A percentile compares a stretch with the other conserved stretches of the same genome.
phyloP scores from a whole-genome alignment of 768 basidiomycete species.

The Leccinum aurantiacum region DNA sequence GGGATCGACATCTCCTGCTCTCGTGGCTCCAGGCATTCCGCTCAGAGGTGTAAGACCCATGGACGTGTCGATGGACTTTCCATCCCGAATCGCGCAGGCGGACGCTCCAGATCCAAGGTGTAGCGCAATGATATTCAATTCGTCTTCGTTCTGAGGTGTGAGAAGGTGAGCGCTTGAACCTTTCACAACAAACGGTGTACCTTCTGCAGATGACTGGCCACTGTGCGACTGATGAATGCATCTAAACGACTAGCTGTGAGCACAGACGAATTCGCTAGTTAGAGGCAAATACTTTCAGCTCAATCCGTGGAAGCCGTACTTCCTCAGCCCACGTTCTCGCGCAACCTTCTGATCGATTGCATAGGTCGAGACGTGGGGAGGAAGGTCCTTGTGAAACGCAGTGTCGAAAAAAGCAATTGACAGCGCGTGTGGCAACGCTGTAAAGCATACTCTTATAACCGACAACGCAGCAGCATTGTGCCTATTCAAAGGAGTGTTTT shows the following conservation, averaged over 20 bases:
- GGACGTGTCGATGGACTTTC: slow-evolving; percentile 78
- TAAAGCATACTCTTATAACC: slow-evolving; percentile 60
- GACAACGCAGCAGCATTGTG: slow-evolving; percentile 64
- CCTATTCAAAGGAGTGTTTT: slow-evolving; percentile 28
- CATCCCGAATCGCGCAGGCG: slow-evolving; percentile 69
- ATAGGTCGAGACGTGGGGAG: slow-evolving; percentile 74
- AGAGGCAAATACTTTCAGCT: slow-evolving; percentile 47
- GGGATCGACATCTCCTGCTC: slow-evolving; percentile 81
- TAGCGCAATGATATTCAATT: slow-evolving; percentile 74
- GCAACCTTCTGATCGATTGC: slow-evolving; percentile 68
- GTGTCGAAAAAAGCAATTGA: slow-evolving; percentile 90
- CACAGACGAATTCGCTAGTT: not conserved
- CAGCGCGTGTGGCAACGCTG: slow-evolving; percentile 60
- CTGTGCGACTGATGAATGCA: slow-evolving; percentile 63
- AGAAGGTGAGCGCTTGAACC: not conserved
- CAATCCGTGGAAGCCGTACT: slow-evolving; percentile 92
- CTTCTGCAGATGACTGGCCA: slow-evolving; percentile 60
- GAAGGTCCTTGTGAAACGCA: slow-evolving; percentile 77
- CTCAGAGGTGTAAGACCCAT: slow-evolving; percentile 90
- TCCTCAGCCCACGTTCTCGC: slow-evolving; percentile 65
- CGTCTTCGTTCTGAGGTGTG: slow-evolving; percentile 36
- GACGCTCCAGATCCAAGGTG: slow-evolving; percentile 94
- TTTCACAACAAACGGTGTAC: slow-evolving; percentile 23
- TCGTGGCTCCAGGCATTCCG: slow-evolving; percentile 86
- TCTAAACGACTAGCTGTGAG: slow-evolving; percentile 39